Evolutionary conservation across 2,329 filamentous ascomycete genomes (phyloP), one percentile per base, ranked within the genome.

Genomic region (Sphaerulina vaccinii): DNA sequence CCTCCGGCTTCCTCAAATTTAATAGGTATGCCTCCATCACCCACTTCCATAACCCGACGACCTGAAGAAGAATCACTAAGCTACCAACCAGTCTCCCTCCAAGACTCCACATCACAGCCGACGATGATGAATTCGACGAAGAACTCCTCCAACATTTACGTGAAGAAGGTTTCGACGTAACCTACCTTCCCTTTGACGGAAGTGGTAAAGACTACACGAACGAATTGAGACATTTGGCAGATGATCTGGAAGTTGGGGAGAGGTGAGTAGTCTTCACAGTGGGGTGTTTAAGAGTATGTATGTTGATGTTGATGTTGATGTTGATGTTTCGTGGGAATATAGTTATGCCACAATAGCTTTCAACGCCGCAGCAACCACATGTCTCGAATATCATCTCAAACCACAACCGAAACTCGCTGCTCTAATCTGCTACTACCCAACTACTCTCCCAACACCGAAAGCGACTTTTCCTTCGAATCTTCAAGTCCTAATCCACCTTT

Each of bases 121-220:
- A 71, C 18, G 65, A 69, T 32, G 59, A 66, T 3, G 64, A 71
- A 33, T 70, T 73, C 42, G 70, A 74, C 27, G 61, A 39, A 37
- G 47, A 42, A 65, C 18, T 69, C 4, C 56, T 75, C 13, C 59
- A 71, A 8, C 64, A 71, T 39, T 70, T 73, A 61, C 65, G 65
- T 55, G 68, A 73, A 52, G 73, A 76, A 57, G 71, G 73, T 51
- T 76, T 71, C 65, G 64, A 72, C 29, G 67, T 68, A 5, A 66
- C 60, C 16, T 74, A 72, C 50, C 60, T 75, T 2, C 68, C 71
- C 1, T 59, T 54, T 37, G 54, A 57, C 32, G 48, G 49, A 7
- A 22, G 35, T 4, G 10, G n/a, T 9, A 23, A 67, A 33, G 45
- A 58, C 13, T 75, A 71, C 61, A 55, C 59, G 13, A 62, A 55